Evolutionary conservation across 148 eudicot species (phyloP).

Genomic region (Rhododendron ferrugineum): DNA sequence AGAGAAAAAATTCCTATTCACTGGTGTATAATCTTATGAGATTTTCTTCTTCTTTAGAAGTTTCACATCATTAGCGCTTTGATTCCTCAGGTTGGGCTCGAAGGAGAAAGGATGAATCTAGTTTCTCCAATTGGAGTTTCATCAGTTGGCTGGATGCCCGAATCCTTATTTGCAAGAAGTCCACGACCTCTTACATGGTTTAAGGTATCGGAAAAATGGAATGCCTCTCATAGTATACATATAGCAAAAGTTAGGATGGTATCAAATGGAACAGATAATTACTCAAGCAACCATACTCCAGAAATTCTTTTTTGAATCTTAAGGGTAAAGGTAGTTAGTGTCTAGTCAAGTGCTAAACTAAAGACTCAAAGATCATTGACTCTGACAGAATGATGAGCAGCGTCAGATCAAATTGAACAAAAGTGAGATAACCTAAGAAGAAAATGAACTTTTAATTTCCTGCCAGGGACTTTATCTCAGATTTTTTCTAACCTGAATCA

Average conservation of each 20-base stretch:
- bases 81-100: conserved; percentile 64
- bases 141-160: conserved; percentile 56
- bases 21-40: neutral
- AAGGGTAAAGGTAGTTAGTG: neutral
- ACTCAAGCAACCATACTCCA: neutral
- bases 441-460: neutral
- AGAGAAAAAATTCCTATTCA: neutral
- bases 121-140: conserved; percentile 51
- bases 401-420: neutral
- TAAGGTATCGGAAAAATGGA: conserved; percentile 49
- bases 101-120: conserved; percentile 71
- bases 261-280: neutral
- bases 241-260: neutral
- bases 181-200: conserved; percentile 81
- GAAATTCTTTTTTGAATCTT: neutral
- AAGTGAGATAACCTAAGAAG: no score
- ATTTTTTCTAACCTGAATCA: neutral
- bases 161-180: conserved; percentile 36
- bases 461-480: neutral
- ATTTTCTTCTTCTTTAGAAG: neutral
- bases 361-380: neutral
- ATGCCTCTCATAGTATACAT: neutral
- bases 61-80: neutral
- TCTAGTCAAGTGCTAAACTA: neutral
- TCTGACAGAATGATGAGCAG: neutral